Conservation (phyloP, 2,329 filamentous ascomycete genomes). For the Fusarium sp. region DNA sequence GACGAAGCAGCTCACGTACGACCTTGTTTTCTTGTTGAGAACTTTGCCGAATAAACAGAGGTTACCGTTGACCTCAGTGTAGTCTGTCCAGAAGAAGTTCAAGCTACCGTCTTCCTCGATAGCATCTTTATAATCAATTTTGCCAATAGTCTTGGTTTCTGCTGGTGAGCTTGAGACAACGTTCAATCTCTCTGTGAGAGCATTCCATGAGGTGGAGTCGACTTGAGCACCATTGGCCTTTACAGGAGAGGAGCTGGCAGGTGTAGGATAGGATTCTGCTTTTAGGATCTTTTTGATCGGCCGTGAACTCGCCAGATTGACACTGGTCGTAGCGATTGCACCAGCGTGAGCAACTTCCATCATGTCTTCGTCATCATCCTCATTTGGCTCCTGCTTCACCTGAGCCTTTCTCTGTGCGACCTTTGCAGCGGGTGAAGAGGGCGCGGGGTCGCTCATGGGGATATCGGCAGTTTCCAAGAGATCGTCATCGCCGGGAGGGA, state of each 20-base stretch:
- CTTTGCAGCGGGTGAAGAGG: conserved; percentile 88
- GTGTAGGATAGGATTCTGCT: conserved; percentile 74
- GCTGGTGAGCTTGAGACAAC: conserved; percentile 80
- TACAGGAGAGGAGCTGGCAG: conserved; percentile 80
- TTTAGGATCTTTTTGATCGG: conserved; percentile 79
- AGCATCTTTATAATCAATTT: conserved; percentile 85
- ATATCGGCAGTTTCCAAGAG: conserved; percentile 60
- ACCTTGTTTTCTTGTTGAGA: conserved; percentile 83
- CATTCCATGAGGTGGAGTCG: conserved; percentile 89
- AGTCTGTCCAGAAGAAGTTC: conserved; percentile 97
- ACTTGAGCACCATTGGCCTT: conserved; percentile 71
- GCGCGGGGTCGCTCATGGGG: conserved; percentile 87
- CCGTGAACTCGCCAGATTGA: conserved; percentile 87
- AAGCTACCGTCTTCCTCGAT: conserved; percentile 93
- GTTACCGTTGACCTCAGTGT: conserved; percentile 90
- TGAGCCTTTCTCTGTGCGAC: conserved; percentile 78
- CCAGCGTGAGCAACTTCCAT: conserved; percentile 89
- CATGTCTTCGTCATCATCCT: conserved; percentile 83
- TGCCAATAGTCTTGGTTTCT: conserved; percentile 76
- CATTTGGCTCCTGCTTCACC: conserved; percentile 63
- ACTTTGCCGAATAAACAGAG: conserved; percentile 97
- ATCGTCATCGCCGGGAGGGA: conserved; percentile 73
- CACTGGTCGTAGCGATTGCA: conserved; percentile 73
- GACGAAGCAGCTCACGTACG: conserved; percentile 91
- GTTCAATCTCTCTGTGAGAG: conserved; percentile 87